Evolutionary conservation across 2,329 filamentous ascomycete genomes (phyloP), one percentile per base, ranked within the genome.

Genomic region (Ophiocordyceps polyrhachis-furcata): DNA sequence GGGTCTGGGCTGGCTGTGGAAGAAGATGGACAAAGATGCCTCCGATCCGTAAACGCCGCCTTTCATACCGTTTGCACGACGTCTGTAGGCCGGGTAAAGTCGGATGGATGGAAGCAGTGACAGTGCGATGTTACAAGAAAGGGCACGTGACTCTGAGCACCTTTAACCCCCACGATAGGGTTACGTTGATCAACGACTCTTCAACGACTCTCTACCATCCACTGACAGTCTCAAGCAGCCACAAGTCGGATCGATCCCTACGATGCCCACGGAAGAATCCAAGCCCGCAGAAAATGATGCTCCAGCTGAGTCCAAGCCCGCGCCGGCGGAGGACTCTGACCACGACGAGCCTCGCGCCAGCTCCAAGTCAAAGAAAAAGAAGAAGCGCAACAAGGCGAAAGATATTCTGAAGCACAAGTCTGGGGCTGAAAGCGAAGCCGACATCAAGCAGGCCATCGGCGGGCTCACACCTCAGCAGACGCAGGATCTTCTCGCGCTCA

Each of bases 401-500:
- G 62, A 65, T 41, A 58, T 61, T n/a, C 53, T 67, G 49, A 57
- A 55, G 28, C 59, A 59, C 43, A 57, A 64, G 42, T 48, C 59
- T 13, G 55, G 35, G 5, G 11, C 52, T 37, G 59, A 63, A 40
- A 55, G 59, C 37, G 58, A 66, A 49, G 56, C 60, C 43, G 59
- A 66, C 15, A 56, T 68, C 44, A 67, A 70, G 52, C 69, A 71
- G 52, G 69, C 73, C 43, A 63, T 78, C 47, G 62, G 66, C 29
- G 66, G 65, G 42, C 64, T 80, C 46, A 71, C 70, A 28, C 65
- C 69, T 38, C 63, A 74, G 49, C 74, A 81, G 56, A 62, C 79
- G 48, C 60, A 74, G 48, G 76, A 85, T 51, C 70, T 91, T 47
- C 73, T 84, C 54, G 69, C 73, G 45, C 76, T 86, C 53, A 79